phyloP scores from a whole-genome alignment of 306 rosid genomes.

The Cicer yamashitae region DNA sequence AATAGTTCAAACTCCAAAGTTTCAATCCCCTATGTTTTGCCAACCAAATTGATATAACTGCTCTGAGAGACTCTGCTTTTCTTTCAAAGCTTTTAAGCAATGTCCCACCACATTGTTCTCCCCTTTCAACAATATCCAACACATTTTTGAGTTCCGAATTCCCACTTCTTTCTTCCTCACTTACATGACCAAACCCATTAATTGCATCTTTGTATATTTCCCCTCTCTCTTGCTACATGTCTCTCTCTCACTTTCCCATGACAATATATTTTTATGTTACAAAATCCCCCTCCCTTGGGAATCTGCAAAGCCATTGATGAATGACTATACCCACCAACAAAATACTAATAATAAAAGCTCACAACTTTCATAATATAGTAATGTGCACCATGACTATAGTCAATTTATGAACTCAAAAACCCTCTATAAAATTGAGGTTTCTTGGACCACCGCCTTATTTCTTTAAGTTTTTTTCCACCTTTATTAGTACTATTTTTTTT shows the following conservation, averaged over 20 bases:
- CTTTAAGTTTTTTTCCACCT: slow-evolving; percentile 8
- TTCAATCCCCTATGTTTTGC: slow-evolving; percentile 42
- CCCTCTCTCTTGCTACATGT: not conserved
- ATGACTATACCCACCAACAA: slow-evolving; percentile 66
- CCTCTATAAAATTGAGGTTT: slow-evolving; percentile 69
- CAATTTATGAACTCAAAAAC: slow-evolving; percentile 62
- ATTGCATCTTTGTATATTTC: slow-evolving; percentile 41
- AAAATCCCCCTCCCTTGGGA: slow-evolving; percentile 74
- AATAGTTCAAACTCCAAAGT: slow-evolving; percentile 51
- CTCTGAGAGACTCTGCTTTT: slow-evolving; percentile 33
- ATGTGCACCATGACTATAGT: slow-evolving; percentile 67
- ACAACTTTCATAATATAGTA: slow-evolving; percentile 54
- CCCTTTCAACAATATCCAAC: slow-evolving; percentile 57
- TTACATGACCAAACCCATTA: slow-evolving; percentile 55
- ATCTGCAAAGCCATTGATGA: slow-evolving; percentile 82
- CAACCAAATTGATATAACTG: slow-evolving; percentile 40
- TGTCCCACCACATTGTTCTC: slow-evolving; percentile 73
- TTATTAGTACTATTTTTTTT: slow-evolving; percentile 13
- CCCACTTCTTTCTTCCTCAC: slow-evolving; percentile 62
- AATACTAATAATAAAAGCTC: slow-evolving; percentile 56
- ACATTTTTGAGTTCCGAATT: slow-evolving; percentile 57
- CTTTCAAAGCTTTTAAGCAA: slow-evolving; percentile 39
- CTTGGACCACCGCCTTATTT: slow-evolving; percentile 60
- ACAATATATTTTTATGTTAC: slow-evolving; percentile 47
- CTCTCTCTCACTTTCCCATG: slow-evolving; percentile 32